phyloP scores from a whole-genome alignment of 495 filamentous ascomycete species.

The Pyrenopolyporus hunteri region DNA sequence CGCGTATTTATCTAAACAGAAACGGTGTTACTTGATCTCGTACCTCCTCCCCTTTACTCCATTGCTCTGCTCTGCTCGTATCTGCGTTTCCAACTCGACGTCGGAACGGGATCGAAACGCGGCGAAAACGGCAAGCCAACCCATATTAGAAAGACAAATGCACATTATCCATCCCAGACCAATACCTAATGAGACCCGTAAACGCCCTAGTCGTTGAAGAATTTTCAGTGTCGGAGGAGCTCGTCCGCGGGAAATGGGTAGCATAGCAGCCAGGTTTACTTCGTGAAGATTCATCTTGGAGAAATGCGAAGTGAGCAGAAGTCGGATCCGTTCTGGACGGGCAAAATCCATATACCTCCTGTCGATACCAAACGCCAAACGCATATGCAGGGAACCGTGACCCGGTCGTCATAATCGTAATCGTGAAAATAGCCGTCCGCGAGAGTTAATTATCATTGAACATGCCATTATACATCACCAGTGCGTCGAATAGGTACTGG shows the following conservation, averaged over 20 bases:
- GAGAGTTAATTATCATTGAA: slow-evolving; percentile 25
- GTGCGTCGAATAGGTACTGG: slow-evolving; percentile 16
- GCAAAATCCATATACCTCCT: slow-evolving; percentile 29
- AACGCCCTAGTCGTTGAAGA: slow-evolving; percentile 30
- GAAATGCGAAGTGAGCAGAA: slow-evolving; percentile 12
- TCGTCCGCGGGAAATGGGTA: not conserved
- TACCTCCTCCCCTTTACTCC: slow-evolving; percentile 26
- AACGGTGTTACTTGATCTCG: slow-evolving; percentile 19
- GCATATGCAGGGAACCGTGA: slow-evolving; percentile 41
- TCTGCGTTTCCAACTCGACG: slow-evolving; percentile 6
- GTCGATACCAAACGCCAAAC: slow-evolving; percentile 40
- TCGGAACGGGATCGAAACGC: not conserved
- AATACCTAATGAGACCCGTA: slow-evolving; percentile 8
- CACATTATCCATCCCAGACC: slow-evolving; percentile 26
- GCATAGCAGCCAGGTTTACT: slow-evolving; percentile 1
- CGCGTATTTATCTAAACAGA: slow-evolving; percentile 35
- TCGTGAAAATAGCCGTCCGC: slow-evolving; percentile 37
- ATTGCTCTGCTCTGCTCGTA: slow-evolving; percentile 23
- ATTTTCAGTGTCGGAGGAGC: slow-evolving; percentile 4
- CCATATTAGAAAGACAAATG: slow-evolving; percentile 29
- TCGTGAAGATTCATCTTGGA: not conserved
- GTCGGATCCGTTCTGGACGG: slow-evolving; percentile 13
- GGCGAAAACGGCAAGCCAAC: slow-evolving; percentile 5
- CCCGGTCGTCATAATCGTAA: slow-evolving; percentile 43
- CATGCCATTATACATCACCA: slow-evolving; percentile 31